These are phyloP conservation scores for Cynanchum wilfordii DNA, from an alignment of 257 asterid species.

Conservation along the genomic window DNA sequence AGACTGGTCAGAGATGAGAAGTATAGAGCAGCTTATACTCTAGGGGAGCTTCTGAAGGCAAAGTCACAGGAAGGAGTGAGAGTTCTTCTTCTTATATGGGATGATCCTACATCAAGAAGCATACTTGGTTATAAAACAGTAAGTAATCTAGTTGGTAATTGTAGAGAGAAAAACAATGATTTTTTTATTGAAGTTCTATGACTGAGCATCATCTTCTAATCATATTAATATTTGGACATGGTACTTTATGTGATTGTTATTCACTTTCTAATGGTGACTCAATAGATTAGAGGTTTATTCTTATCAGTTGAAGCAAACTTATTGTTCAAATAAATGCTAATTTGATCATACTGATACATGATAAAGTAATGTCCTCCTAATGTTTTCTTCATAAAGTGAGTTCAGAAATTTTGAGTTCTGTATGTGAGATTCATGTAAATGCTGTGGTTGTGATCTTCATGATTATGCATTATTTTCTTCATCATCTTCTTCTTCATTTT, in stretches of 20 bases:
- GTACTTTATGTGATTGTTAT: background rate
- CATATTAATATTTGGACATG: background rate
- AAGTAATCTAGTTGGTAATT: slow-evolving; percentile 21
- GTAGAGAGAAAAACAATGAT: slow-evolving; percentile 8
- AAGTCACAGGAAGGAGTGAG: slow-evolving; percentile 99
- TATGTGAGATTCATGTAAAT: background rate
- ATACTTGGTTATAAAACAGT: slow-evolving; percentile 89
- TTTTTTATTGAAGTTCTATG: slow-evolving; percentile 5
- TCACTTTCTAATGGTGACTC: background rate
- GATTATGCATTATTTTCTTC: background rate
- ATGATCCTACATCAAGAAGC: slow-evolving; percentile 95
- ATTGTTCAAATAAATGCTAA: background rate
- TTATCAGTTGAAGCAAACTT: background rate
- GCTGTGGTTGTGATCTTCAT: background rate
- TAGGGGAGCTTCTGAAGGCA: slow-evolving; percentile 86
- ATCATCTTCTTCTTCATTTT: background rate
- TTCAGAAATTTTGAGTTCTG: background rate
- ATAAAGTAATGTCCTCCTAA: background rate
- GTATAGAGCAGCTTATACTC: slow-evolving; percentile 44
- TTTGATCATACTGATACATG: too few species aligned
- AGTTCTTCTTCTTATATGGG: slow-evolving; percentile 95
- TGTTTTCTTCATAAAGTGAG: background rate
- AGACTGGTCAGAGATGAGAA: slow-evolving; percentile 78
- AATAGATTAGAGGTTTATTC: background rate
- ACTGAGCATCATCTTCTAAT: background rate